These are phyloP conservation scores for Brassica nigra DNA, from an alignment of 345 rosid species.

Conservation along the genomic window DNA sequence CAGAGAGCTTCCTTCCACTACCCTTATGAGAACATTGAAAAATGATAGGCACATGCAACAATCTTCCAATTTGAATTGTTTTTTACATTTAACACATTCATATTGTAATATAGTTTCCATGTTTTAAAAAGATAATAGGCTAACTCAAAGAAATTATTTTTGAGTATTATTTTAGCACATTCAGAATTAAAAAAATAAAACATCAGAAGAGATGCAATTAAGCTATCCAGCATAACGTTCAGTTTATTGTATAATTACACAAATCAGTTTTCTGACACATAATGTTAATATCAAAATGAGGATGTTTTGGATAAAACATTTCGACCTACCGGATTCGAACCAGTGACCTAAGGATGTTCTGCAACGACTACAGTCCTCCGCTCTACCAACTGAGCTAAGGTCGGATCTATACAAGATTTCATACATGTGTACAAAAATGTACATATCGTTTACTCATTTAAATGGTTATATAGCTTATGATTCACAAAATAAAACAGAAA, in stretches of 20 bases:
- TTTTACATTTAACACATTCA: neutral
- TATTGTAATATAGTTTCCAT: neutral
- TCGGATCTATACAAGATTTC: conserved; percentile 24
- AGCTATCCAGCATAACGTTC: neutral
- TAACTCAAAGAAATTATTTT: neutral
- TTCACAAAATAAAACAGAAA: neutral
- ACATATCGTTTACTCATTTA: neutral
- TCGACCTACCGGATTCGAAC: conserved; percentile 73
- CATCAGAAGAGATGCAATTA: too few relatives aligned
- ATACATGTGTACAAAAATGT: neutral
- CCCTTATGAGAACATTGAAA: neutral
- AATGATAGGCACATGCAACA: neutral
- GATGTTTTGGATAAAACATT: neutral
- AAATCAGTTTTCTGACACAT: neutral
- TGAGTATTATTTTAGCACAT: neutral
- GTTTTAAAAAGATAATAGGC: neutral
- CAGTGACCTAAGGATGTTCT: conserved; percentile 53
- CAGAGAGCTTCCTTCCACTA: too few relatives aligned
- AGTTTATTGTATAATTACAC: neutral
- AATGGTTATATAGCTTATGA: neutral
- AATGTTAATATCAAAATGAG: neutral
- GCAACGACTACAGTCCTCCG: conserved; percentile 87
- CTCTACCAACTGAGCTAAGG: conserved; percentile 97
- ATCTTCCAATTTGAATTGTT: neutral
- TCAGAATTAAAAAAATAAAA: neutral